Evolutionary conservation across 1,284 basidiomycete genomes (phyloP), one percentile per base, ranked within the genome.

Genomic region (Xerocomus minutiporus): DNA sequence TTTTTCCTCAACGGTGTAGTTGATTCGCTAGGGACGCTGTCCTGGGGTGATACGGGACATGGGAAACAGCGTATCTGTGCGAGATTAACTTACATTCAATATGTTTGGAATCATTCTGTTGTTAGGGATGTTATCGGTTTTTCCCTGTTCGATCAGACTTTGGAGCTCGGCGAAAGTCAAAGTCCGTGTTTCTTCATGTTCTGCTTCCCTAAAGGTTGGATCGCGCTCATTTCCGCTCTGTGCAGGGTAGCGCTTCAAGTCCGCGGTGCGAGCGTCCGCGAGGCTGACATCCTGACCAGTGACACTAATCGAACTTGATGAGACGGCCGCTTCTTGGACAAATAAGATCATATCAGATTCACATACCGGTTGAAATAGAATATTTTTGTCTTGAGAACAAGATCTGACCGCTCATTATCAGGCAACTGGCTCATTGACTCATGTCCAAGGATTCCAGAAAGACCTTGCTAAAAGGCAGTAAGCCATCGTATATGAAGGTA

Each of bases 361-460:
- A 56, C 74, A 52, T 61, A 84, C 86, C 77, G 77, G 61, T 86
- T 86, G 69, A 86, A 89, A 68, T 87, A 89, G 65, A 86, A 89
- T 0, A 88, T 74, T 26, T 79, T 73, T 4, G 81, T 80, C 38
- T 75, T 75, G 6, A 78, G 73, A 38, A 82, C 51, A 20, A 81
- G 68, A 26, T 80, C 75, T 11, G 77, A 74, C 55, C 66, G 69
- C 32, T 76, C 73, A n/a, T 73, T 73, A 5, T 73, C 65, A 0
- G 75, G 58, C 35, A 73, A 69, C 7, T 66, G 68, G 12, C 71
- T 65, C 20, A 77, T 57, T 36, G 61, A 42, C 41, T 45, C 73
- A 28, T 72, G 73, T 5, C 74, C 65, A 8, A 83, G 53, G 38
- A 88, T 79, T 50, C 75, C 79, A 53, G 74, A 73, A 38, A 88